Evolutionary conservation across 2,329 filamentous ascomycete species (phyloP), one percentile per base, ranked within the genome.

Genomic region (Aspergillus melleus): DNA sequence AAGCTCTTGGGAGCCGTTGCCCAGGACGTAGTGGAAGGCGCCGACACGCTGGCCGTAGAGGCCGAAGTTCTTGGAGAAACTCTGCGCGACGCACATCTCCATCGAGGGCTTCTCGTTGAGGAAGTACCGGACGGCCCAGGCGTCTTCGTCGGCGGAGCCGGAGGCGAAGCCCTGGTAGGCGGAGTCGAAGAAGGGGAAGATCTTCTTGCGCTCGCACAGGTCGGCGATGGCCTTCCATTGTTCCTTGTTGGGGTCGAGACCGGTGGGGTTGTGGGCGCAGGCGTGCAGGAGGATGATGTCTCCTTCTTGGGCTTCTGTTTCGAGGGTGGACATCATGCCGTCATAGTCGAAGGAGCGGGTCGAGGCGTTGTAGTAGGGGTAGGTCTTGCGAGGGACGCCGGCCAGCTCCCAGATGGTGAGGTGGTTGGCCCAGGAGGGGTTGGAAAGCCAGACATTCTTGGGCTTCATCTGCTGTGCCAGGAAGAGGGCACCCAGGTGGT

Each of bases 151-250:
- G 39, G 96, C 85, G 72, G 95, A 89, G 54, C 95, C 95, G 2
- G 94, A 96, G 2, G 94, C 94, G 73, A 98, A 99, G 50, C 95
- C 95, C 79, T 98, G 95, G 82, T 99, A 99, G 57, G 94, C 94
- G 61, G 88, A 92, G 82, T 99, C 95, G 79, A 99, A 98, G 86
- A 98, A 97, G 68, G 94, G 94, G 80, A 98, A 96, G 77, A 96
- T 91, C 66, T 87, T 87, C 83, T 91, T 95, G 72, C 86, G 78
- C 72, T 86, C 86, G 75, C 97, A 88, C 49, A 97, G 76, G 49
- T 84, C 80, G 54, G 92, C 92, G 61, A 98, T 86, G 79, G 93
- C 86, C 76, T 89, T 90, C 95, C 95, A 99, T 80, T 99, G 94
- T 59, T 93, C 91, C 68, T 89, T 84, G 52, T 90, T 96, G 11